Evolutionary conservation across 148 eudicot genomes (phyloP).

Genomic region (Nepenthes gracilis): DNA sequence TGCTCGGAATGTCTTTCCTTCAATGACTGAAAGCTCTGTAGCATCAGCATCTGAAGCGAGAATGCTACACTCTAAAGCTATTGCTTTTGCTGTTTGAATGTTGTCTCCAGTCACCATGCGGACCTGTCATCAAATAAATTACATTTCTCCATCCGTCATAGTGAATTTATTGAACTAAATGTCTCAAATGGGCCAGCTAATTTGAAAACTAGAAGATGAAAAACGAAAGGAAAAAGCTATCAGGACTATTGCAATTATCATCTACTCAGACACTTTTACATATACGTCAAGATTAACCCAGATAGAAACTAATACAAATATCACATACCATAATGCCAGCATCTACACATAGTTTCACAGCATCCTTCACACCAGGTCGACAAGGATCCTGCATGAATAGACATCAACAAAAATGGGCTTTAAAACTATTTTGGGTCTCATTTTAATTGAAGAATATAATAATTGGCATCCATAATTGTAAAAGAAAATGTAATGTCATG

Average conservation of each 20-base stretch:
- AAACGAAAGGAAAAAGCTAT: too few species aligned
- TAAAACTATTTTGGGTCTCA: too few species aligned
- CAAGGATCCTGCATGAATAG: slow-evolving; percentile 70
- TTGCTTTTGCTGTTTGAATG: slow-evolving; percentile 91
- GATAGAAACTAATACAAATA: background rate
- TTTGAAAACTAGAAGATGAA: too few species aligned
- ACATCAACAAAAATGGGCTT: background rate
- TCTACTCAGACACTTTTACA: background rate
- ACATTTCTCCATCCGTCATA: too few species aligned
- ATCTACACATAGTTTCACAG: slow-evolving; percentile 56
- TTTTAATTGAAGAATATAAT: too few species aligned
- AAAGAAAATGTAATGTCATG: too few species aligned
- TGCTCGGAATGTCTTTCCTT: slow-evolving; percentile 66
- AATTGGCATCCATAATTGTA: too few species aligned
- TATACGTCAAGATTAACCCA: background rate
- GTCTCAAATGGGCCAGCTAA: too few species aligned
- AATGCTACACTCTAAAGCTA: slow-evolving; percentile 84
- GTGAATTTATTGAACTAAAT: too few species aligned
- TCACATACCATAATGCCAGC: slow-evolving; percentile 73
- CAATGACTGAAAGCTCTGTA: slow-evolving; percentile 46
- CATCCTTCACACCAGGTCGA: slow-evolving; percentile 81
- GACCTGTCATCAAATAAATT: slow-evolving; percentile 5
- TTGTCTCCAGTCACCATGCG: slow-evolving; percentile 98
- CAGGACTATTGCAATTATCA: background rate
- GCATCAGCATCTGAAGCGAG: slow-evolving; percentile 41